Percentiles rank a stretch among this genome's conserved stretches.
phyloP scores from a whole-genome alignment of 805 yeast genomes.

The Candida awuae region DNA sequence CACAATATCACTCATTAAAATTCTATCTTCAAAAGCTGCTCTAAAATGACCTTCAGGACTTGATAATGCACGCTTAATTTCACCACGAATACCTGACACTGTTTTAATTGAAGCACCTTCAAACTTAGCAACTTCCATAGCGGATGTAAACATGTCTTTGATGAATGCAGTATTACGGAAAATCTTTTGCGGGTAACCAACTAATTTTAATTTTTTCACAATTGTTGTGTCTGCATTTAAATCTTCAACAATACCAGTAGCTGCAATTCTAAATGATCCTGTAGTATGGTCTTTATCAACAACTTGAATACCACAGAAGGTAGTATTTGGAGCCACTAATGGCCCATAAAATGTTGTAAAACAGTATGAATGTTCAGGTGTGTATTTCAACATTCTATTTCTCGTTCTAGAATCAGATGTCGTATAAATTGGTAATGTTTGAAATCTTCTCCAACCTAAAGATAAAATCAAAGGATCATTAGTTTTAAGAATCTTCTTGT shows the following conservation, averaged over 20 bases:
- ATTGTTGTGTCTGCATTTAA: constrained; percentile 85
- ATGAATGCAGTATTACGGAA: constrained; percentile 95
- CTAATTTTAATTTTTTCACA: constrained; percentile 90
- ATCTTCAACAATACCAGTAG: constrained; percentile 94
- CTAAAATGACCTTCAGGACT: constrained; percentile 94
- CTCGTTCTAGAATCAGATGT: constrained; percentile 97
- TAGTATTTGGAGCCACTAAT: constrained; percentile 92
- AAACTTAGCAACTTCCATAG: constrained; percentile 92
- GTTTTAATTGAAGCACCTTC: constrained; percentile 97
- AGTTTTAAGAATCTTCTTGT: constrained; percentile 86
- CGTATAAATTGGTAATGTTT: constrained; percentile 90
- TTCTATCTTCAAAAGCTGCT: constrained; percentile 95
- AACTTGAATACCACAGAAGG: constrained; percentile 90
- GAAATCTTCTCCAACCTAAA: constrained; percentile 97
- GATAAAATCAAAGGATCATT: constrained; percentile 93
- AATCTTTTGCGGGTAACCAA: constrained; percentile 89
- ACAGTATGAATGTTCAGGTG: constrained; percentile 97
- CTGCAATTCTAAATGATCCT: constrained; percentile 88
- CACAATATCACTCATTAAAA: constrained; percentile 81
- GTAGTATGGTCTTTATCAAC: constrained; percentile 80
- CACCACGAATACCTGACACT: constrained; percentile 96
- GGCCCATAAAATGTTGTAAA: constrained; percentile 96
- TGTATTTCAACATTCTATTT: constrained; percentile 94
- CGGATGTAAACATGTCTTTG: constrained; percentile 89
- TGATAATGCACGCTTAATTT: constrained; percentile 87